Evolutionary conservation across 106 monocot species (phyloP), one percentile per base, ranked within the genome.

Genomic region (Acorus gramineus): DNA sequence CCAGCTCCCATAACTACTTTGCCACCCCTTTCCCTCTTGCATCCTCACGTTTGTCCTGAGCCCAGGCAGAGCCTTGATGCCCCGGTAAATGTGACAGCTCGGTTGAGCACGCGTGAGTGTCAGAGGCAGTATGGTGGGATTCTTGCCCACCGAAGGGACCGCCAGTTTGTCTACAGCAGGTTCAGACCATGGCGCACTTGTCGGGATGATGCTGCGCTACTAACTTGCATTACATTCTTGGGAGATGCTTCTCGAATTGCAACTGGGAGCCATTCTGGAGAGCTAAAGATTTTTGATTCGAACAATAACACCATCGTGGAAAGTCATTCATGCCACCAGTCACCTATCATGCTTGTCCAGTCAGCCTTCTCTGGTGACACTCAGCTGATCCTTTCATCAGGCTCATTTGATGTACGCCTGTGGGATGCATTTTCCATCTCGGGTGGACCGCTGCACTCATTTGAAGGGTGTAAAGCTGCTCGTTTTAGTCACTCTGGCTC

Each of bases 1-100:
- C 88, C 98, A 44, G 92, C 88, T 59, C 92, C 92, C 7, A 89
- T 98, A 71, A 98, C 98, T 14, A 98, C 98, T 55, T 68, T 98
- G 13, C 98, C 98, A 11, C 89, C 98, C 44, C 92, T 98, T 45
- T 98, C 92, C 71, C 88, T 98, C 48, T 68, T 98, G 50, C 92
- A 98, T 28, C 88, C 88, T 11, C 98, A 98, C 77, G 81, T 92
- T 10, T 98, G 92, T 51, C 98, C 98, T 42, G 98, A 98, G 28
- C 88, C 92, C 4, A 89, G 92, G 65, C 85, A 77, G 51, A 79
- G 64, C 44, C 85, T 92, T 2, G 77, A 87, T 71, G 98, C 98
- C 48, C 98, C 98, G 59, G 72, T 77, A 59, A 98, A 98, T 78
- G 76, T 82, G n/a, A 78, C 86, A 14, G 85, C 98, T 68, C 71